Conservation (phyloP, 208 protist species). For the Wallacemonas sp. region DNA sequence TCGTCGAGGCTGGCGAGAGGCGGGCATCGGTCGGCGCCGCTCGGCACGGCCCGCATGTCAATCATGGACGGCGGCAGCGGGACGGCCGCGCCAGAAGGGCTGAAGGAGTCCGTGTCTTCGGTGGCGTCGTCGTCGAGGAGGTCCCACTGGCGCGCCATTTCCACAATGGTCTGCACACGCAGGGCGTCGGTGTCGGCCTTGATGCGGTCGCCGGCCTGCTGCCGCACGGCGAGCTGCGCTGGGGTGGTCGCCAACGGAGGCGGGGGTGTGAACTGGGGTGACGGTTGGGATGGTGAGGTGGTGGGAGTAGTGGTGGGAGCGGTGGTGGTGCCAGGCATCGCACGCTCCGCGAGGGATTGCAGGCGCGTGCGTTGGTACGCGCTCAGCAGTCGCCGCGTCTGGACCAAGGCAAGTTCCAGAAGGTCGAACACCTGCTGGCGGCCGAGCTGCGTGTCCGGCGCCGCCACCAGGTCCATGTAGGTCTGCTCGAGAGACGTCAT, state of each 20-base stretch:
- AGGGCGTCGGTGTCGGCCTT: background rate
- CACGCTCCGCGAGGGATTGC: constrained; percentile 1
- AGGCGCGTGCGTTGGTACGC: constrained; percentile 2
- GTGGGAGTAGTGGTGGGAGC: too few relatives aligned
- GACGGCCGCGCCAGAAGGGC: constrained; percentile 9
- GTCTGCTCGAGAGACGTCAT: background rate
- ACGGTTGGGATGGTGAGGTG: too few relatives aligned
- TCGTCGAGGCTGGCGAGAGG: too few relatives aligned
- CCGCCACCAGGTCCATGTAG: constrained; percentile 1
- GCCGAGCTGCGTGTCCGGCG: background rate
- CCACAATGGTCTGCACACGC: constrained; percentile 8
- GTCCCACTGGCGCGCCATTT: constrained; percentile 2
- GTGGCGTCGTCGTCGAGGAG: background rate
- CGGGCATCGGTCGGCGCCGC: too few relatives aligned
- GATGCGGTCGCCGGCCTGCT: background rate
- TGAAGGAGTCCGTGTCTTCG: background rate
- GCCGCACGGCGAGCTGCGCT: background rate
- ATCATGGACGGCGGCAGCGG: too few relatives aligned
- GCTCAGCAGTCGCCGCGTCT: background rate
- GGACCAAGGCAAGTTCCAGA: background rate
- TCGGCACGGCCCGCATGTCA: too few relatives aligned
- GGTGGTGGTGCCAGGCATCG: too few relatives aligned
- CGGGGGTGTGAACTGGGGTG: too few relatives aligned
- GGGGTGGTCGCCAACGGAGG: background rate
- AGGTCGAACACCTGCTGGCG: background rate